Evolutionary conservation across 2,329 filamentous ascomycete species (phyloP), one percentile per base, ranked within the genome.

Genomic region (Metarhizium sp.): DNA sequence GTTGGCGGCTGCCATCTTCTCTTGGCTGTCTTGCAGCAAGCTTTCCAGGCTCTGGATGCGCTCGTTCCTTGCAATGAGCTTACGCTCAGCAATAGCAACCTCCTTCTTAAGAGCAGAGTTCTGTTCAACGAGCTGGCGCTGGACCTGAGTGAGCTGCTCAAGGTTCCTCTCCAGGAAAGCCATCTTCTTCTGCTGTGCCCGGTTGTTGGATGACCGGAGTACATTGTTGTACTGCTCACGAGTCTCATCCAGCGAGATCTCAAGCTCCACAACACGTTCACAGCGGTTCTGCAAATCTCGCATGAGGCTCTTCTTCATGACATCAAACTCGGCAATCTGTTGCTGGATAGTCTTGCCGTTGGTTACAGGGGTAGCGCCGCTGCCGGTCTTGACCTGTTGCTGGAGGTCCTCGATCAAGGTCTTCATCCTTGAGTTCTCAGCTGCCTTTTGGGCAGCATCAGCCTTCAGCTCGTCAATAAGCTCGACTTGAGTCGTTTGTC

Each of bases 271-370:
- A 38, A 99, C 92, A 62, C 94, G 87, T 77, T 99, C 94, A 72
- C 94, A 99, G 59, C 94, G 87, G 77, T 99, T 97, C 73, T 99
- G 94, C 61, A 99, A 78, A 73, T 99, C 94, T 56, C 94, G 89
- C 94, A 99, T 99, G 63, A 99, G 79, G 62, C 89, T 95, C 83
- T 99, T 99, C 85, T 99, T 99, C 92, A 99, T 99, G 57, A 90
- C 88, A 72, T 99, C 94, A 64, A 99, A 99, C 69, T 99, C 94
- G 57, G 92, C 90, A 71, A 99, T 95, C 75, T 97, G 94, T 75
- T 99, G 92, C 69, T 95, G 91, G 48, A 97, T 84, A 13, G 90
- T 95, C 80, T 96, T 96, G 78, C 88, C 88, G 65, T 89, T 90
- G 55, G 83, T 75, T 67, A 86, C 90, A 30, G 85, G 79, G 32